phyloP scores from a whole-genome alignment of 2,329 filamentous ascomycete genomes.

The Ascochyta viciae-villosae region DNA sequence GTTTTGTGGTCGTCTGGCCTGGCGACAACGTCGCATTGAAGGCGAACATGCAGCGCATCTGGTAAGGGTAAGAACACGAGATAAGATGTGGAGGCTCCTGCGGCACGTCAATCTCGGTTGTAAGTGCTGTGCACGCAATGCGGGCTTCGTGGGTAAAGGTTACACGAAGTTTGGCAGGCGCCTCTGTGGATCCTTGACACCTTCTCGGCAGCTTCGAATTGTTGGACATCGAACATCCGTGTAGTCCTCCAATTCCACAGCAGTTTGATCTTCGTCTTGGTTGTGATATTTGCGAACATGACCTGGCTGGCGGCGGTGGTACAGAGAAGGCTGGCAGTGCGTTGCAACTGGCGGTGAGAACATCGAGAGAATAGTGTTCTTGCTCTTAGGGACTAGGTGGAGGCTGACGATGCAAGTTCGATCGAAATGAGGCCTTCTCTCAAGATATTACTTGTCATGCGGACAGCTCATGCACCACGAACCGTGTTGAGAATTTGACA shows the following conservation, averaged over 20 bases:
- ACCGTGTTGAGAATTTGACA: conserved; percentile 7
- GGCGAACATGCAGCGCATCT: conserved; percentile 4
- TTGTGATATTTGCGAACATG: neutral
- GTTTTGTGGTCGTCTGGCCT: conserved; percentile 15
- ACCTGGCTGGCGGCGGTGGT: neutral
- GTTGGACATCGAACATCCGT: neutral
- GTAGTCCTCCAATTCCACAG: conserved; percentile 3
- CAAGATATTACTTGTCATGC: conserved; percentile 25
- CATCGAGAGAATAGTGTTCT: conserved; percentile 7
- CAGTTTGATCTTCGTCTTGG: neutral
- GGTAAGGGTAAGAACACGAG: neutral
- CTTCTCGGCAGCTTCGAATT: neutral
- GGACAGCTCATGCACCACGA: conserved; percentile 6
- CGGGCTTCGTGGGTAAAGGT: conserved; percentile 15
- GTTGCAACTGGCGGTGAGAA: conserved; percentile 26
- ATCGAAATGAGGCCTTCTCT: conserved; percentile 10
- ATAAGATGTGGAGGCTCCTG: conserved; percentile 1
- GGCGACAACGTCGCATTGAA: conserved; percentile 15
- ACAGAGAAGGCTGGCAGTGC: conserved; percentile 2
- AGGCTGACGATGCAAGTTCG: conserved; percentile 14
- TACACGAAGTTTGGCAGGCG: conserved; percentile 12
- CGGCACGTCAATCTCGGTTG: conserved; percentile 12
- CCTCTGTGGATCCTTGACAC: neutral
- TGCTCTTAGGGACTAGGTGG: neutral
- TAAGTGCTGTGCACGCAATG: conserved; percentile 7